Evolutionary conservation across 768 basidiomycete genomes (phyloP).

Genomic region (Phylloporus sp.): DNA sequence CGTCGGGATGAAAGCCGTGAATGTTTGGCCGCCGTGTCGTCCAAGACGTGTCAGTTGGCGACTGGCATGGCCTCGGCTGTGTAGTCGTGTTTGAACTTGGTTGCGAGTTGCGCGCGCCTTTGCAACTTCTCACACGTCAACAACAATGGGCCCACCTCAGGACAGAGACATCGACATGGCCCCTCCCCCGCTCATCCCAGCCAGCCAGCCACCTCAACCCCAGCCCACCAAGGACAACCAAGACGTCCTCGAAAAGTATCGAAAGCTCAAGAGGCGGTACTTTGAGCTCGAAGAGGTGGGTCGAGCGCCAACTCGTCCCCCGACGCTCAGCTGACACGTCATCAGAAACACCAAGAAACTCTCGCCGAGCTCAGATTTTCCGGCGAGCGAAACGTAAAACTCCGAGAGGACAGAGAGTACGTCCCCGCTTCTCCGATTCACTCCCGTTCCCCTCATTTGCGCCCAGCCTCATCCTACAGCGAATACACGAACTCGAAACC

Average conservation of each 20-base stretch:
- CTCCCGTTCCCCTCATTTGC: conserved; percentile 1
- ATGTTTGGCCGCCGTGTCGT: not conserved
- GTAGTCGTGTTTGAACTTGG: conserved; percentile 34
- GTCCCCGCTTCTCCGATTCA: conserved; percentile 20
- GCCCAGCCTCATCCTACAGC: conserved; percentile 49
- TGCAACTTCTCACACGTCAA: conserved; percentile 28
- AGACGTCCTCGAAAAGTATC: conserved; percentile 58
- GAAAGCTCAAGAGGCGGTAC: conserved; percentile 58
- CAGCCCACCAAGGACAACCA: conserved; percentile 35
- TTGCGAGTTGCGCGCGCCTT: conserved; percentile 26
- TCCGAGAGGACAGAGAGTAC: conserved; percentile 60
- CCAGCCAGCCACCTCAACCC: conserved; percentile 25
- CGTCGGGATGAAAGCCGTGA: not conserved
- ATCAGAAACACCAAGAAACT: conserved; percentile 57
- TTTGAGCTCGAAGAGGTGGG: conserved; percentile 68
- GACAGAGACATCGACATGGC: conserved; percentile 53
- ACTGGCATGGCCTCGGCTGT: conserved; percentile 17
- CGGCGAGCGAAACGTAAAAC: conserved; percentile 57
- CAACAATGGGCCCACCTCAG: conserved; percentile 36
- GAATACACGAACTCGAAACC: conserved; percentile 56
- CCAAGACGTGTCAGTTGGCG: not conserved
- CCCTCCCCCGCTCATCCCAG: conserved; percentile 32
- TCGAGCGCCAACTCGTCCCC: not conserved
- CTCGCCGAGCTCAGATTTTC: conserved; percentile 53
- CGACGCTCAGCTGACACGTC: not conserved